Base-by-base conservation (phyloP, 331 rosid species). In the Malus hybrid region DNA sequence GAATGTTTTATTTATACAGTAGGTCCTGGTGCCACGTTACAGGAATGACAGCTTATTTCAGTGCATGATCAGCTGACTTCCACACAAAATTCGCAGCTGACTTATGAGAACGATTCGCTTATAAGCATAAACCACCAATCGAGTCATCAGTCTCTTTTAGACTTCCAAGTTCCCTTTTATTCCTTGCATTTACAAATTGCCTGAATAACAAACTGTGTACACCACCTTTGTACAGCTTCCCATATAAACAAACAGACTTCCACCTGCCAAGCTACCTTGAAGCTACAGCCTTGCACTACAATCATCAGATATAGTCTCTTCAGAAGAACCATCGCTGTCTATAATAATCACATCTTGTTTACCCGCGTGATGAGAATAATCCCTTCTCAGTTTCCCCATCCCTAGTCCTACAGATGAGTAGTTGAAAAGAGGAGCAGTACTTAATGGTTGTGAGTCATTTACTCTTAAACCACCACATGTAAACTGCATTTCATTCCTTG, bases 291-390 rank as follows among this genome's bases (percentile, higher is more conserved):
- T 83, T 71, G 82, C 76, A 65, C 77, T 22, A 65, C 27, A 75
- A 55, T 86, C 89, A 78, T 84, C 95, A 6, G 90, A 90, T 84
- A 87, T 79, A 34, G 95, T 90, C 82, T 83, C 90, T 77, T 90
- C 90, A n/a, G 95, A 90, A 67, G 89, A 90, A 3, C 83, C 84
- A 54, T 85, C 92, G 50, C 89, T 83, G 46, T 87, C 87, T 20
- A 87, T 81, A 15, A 87, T 61, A 60, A 90, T 87, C 79, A 86
- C 76, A 9, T 81, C 78, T 42, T 71, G 76, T 69, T 78, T 83
- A 36, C 16, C 75, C 36, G 13, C 78, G 52, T 60, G 22, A 48
- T 3, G 54, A 70, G 64, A 76, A 39, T 54, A 73, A 64, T 82
- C 65, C 80, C 64, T 80, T 57, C 69, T 79, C 75, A 70, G 74